Base-by-base conservation (phyloP, 768 basidiomycete species). In the Pleurotus djamor region DNA sequence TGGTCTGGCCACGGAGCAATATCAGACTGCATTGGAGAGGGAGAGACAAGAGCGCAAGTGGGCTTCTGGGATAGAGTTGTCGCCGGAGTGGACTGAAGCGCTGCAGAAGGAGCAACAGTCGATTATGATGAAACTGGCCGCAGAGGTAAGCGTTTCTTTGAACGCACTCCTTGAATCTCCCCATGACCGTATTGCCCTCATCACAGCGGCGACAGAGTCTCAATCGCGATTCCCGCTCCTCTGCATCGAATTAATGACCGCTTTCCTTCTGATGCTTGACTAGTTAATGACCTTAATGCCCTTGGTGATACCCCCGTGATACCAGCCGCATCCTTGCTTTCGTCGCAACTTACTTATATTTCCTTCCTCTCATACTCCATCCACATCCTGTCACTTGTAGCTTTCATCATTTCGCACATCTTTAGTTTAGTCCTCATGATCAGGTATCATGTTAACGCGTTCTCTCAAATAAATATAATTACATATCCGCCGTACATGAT, bases 161-260 rank as follows among this genome's bases (percentile, higher is more conserved):
- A n/a, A 5, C 35, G 0, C 36, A 9, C 14, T 5, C 28, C 17
- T 52, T 21, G n/a, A 28, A 37, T 36, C 13, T 56, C 33, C 4
- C 33, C 38, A 3, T 4, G 33, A 36, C 16, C 7, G 37, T 17
- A 34, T 17, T 36, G 36, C 16, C 41, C 17, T 56, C 35, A 17
- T 43, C 28, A 36, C 28, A 56, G 54, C 54, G 54, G 14, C 54
- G 54, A 38, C 37, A 41, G 41, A 56, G 54, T 32, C 54, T 43
- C n/a, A 56, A 56, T 56, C 54, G 54, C 37, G 54, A 56, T 56
- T 56, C 54, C 14, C 36, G 54, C 32, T 56, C 54, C 10, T 56
- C 54, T 44, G 54, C 54, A 34, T 56, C 54, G 36, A 56, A 56
- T 56, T 56, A 38, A 56, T 12, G 13, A 12, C 45, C 45, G 10